phyloP scores from a whole-genome alignment of 108 stramenopile genomes.

The Skeletonema tropicum region DNA sequence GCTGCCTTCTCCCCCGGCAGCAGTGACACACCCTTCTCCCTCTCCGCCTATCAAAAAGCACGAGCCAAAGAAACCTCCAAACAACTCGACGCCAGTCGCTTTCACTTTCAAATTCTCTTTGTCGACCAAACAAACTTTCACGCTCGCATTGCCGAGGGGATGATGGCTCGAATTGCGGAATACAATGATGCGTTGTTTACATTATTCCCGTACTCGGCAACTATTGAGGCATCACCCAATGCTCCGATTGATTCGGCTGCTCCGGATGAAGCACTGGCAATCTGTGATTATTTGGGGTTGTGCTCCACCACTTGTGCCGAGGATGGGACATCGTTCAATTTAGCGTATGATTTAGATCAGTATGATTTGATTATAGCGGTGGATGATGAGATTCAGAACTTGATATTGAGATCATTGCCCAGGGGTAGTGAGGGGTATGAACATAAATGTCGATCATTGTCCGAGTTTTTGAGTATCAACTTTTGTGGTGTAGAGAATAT shows the following conservation, averaged over 20 bases:
- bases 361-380: slow-evolving; percentile 18
- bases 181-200: slow-evolving; percentile 15
- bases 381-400: slow-evolving; percentile 14
- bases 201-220: slow-evolving; percentile 8
- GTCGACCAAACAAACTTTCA: slow-evolving; percentile 46
- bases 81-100: neutral
- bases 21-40: neutral
- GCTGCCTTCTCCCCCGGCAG: neutral
- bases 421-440: neutral
- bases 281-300: neutral
- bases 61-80: neutral
- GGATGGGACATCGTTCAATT: slow-evolving; percentile 9
- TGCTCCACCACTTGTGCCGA: slow-evolving; percentile 1
- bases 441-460: slow-evolving; percentile 4
- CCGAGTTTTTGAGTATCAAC: slow-evolving; percentile 7
- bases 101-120: slow-evolving; percentile 4
- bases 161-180: slow-evolving; percentile 7
- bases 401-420: slow-evolving; percentile 16
- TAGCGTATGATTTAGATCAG: slow-evolving; percentile 9
- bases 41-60: neutral
- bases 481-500: slow-evolving; percentile 16
- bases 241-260: slow-evolving; percentile 7
- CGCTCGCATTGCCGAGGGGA: slow-evolving; percentile 13
- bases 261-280: slow-evolving; percentile 7
- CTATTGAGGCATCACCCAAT: neutral